Percentiles rank a stretch among this genome's conserved stretches.
phyloP scores from a whole-genome alignment of 108 stramenopile species.

The Nitzschia sp. region DNA sequence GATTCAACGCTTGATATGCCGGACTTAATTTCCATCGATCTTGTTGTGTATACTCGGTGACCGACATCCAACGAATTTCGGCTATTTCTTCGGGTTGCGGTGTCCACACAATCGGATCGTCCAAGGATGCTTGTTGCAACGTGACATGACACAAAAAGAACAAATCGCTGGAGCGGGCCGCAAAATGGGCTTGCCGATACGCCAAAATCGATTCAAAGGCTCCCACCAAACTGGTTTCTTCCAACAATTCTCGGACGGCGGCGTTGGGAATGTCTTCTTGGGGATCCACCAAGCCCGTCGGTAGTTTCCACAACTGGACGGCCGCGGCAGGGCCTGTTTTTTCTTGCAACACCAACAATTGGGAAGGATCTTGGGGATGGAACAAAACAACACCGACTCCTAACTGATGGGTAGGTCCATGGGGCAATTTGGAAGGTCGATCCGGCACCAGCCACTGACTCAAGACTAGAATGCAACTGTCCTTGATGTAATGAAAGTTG shows the following conservation, averaged over 20 bases:
- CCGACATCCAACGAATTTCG: slow-evolving; percentile 73
- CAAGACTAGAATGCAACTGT: slow-evolving; percentile 44
- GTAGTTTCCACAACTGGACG: slow-evolving; percentile 75
- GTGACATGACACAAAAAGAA: slow-evolving; percentile 75
- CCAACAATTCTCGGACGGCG: slow-evolving; percentile 69
- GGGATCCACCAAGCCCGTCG: slow-evolving; percentile 81
- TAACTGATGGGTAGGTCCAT: slow-evolving; percentile 79
- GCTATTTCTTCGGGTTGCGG: slow-evolving; percentile 64
- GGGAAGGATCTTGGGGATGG: slow-evolving; percentile 49
- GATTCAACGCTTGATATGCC: slow-evolving; percentile 67
- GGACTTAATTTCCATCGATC: slow-evolving; percentile 64
- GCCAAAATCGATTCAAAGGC: slow-evolving; percentile 61
- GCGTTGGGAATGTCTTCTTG: slow-evolving; percentile 76
- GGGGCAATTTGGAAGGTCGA: slow-evolving; percentile 49
- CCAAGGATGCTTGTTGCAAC: not conserved
- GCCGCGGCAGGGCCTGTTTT: slow-evolving; percentile 72
- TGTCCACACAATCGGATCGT: slow-evolving; percentile 16
- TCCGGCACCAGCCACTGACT: slow-evolving; percentile 68
- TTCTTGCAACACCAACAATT: slow-evolving; percentile 81
- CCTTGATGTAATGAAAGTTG: slow-evolving; percentile 63
- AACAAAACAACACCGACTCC: slow-evolving; percentile 75
- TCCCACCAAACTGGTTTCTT: slow-evolving; percentile 74
- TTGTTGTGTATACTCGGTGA: slow-evolving; percentile 69
- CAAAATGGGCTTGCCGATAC: slow-evolving; percentile 68
- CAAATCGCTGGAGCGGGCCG: slow-evolving; percentile 53